These are phyloP conservation scores for Penicillium sp. DNA, from an alignment of 2,329 filamentous ascomycete genomes.

Conservation along the genomic window DNA sequence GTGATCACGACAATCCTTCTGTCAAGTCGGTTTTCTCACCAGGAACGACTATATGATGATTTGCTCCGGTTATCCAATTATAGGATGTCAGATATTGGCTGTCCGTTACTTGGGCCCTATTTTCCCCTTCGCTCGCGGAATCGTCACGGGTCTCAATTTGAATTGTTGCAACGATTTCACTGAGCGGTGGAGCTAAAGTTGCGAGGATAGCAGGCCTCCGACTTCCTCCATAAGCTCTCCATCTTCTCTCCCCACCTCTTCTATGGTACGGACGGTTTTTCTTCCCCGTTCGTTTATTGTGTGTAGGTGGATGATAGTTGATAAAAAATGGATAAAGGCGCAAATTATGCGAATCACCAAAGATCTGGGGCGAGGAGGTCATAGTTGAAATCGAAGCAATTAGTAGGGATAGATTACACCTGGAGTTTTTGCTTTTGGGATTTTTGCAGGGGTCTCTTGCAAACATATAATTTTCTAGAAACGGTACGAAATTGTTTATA, in stretches of 20 bases:
- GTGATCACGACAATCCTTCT: background rate
- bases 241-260: background rate
- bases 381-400: background rate
- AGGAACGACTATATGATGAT: slow-evolving; percentile 48
- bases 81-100: slow-evolving; percentile 54
- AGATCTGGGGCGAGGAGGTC: background rate
- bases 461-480: too few species aligned
- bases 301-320: background rate
- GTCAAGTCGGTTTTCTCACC: slow-evolving; percentile 32
- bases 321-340: background rate
- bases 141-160: background rate
- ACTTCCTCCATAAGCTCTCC: background rate
- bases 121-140: background rate
- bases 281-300: background rate
- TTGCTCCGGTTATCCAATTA: slow-evolving; percentile 50
- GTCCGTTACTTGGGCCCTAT: slow-evolving; percentile 37
- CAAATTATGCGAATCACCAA: background rate
- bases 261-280: background rate
- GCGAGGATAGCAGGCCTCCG: background rate
- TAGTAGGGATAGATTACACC: background rate
- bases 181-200: slow-evolving; percentile 16
- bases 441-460: too few species aligned
- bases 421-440: too few species aligned
- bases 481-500: too few species aligned
- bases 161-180: slow-evolving; percentile 20